Evolutionary conservation across 176 grass and related monocot species (phyloP).

Genomic region (Puccinellia tenuiflora): DNA sequence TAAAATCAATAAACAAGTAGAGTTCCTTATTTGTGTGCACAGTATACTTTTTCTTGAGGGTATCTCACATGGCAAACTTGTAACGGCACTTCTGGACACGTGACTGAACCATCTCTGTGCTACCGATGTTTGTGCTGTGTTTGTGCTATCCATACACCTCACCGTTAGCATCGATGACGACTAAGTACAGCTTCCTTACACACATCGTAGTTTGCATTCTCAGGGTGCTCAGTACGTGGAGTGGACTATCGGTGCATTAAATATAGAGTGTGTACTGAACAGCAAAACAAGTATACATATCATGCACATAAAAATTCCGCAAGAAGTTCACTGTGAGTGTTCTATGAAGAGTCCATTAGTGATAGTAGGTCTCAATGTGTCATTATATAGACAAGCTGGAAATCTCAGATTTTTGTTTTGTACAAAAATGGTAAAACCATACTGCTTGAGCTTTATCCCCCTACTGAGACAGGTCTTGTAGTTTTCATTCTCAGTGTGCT

Average conservation of each 20-base stretch:
- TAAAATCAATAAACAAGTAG: background rate
- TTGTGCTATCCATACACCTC: background rate
- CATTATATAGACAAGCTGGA: background rate
- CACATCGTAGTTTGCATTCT: background rate
- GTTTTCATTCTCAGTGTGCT: background rate
- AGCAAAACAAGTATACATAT: background rate
- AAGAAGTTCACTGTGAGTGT: background rate
- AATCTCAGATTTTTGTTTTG: background rate
- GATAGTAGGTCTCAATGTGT: background rate
- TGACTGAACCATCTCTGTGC: background rate
- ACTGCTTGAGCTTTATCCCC: background rate
- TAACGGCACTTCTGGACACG: background rate
- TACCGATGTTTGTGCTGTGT: background rate
- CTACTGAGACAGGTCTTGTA: background rate
- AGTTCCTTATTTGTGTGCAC: background rate
- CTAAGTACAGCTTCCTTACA: background rate
- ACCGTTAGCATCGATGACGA: background rate
- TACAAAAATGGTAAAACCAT: background rate
- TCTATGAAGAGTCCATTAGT: conserved; percentile 1
- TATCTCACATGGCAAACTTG: background rate
- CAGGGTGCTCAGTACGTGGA: background rate
- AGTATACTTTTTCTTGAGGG: background rate
- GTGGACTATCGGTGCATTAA: background rate
- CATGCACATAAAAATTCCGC: conserved; percentile 5
- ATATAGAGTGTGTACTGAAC: background rate